Base-by-base conservation (phyloP, 176 grass and related monocot genomes). In the Eragrostis nindensis region DNA sequence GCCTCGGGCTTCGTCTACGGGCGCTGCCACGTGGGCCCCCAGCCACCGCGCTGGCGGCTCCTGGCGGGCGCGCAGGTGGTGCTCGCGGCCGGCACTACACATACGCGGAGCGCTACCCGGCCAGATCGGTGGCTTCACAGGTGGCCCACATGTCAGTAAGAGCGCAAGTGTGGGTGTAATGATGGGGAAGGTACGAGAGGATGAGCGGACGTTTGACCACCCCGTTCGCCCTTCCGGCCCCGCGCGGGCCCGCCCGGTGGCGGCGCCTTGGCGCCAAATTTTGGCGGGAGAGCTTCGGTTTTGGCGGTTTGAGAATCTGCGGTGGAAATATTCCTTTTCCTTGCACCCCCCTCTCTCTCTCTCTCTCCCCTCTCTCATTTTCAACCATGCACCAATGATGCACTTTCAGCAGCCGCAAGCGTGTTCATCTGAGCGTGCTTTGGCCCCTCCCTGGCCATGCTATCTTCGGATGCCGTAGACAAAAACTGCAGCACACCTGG, bases 241-340 rank as follows among this genome's bases (percentile, higher is more conserved):
- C 74, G 67, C 74, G 70, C 66, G 74, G 71, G 74, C 21, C 61
- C 39, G 0, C 39, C 8, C 4, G 47, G 60, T 4, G 61, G 62
- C 62, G 24, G 84, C 61, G 62, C 60, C 52, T 26, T 87, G 85
- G 85, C 85, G 85, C 79, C 54, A 87, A 77, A 13, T 43, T 76
- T 76, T 82, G 85, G 84, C 79, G 79, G 85, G 79, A 82, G 42
- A 13, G 8, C 1, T 9, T 15, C 19, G 0, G 41, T 40, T 77
- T 77, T 77, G 63, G 73, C 64, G 82, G 82, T 17, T 68, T 38
- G n/a, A 55, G 73, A 76, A 76, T 84, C 29, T 57, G 26, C 49
- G 3, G 39, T 6, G 27, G 19, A 56, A 42, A 74, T 30, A 68
- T 62, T 30, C 64, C 27, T 5, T 12, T 38, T 53, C 54, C 47